Percentiles rank a stretch among this genome's conserved stretches.
Conservation (phyloP, 495 filamentous ascomycete species). For the Neurospora sp. region DNA sequence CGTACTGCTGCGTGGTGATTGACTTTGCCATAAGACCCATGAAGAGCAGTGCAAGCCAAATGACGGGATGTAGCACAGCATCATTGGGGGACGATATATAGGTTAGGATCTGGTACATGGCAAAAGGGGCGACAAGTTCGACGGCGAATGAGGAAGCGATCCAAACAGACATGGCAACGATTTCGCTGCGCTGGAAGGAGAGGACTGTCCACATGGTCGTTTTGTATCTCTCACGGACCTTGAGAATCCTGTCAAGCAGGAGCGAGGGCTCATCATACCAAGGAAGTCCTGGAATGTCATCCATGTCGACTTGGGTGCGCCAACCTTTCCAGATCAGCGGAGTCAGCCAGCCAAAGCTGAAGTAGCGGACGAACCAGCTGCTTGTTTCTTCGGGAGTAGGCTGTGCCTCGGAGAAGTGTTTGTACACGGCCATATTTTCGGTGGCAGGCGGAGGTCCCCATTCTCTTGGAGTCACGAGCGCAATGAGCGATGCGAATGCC, state of each 20-base stretch:
- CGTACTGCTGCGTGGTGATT: constrained; percentile 37
- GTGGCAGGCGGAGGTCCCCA: constrained; percentile 27
- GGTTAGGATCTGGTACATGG: constrained; percentile 35
- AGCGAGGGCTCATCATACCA: constrained; percentile 39
- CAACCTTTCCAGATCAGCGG: constrained; percentile 35
- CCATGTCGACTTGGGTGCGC: constrained; percentile 30
- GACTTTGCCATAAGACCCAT: constrained; percentile 32
- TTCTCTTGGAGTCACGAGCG: constrained; percentile 25
- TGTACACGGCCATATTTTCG: constrained; percentile 14
- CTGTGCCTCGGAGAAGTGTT: constrained; percentile 17
- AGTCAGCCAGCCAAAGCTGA: constrained; percentile 39
- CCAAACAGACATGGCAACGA: constrained; percentile 30
- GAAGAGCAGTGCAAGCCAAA: constrained; percentile 38
- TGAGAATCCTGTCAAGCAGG: constrained; percentile 28
- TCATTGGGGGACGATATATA: constrained; percentile 25
- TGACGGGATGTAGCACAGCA: constrained; percentile 26
- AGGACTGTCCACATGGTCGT: constrained; percentile 33
- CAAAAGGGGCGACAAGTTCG: constrained; percentile 34
- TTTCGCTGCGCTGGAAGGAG: constrained; percentile 26
- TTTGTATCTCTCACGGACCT: constrained; percentile 26
- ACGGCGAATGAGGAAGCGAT: constrained; percentile 20
- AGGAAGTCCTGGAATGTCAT: constrained; percentile 37
- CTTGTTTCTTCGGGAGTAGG: constrained; percentile 39
- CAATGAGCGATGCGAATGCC: constrained; percentile 20
- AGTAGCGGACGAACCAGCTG: constrained; percentile 37